Evolutionary conservation across 2,329 filamentous ascomycete species (phyloP), one percentile per base, ranked within the genome.

Genomic region (Sclerotinia borealis): DNA sequence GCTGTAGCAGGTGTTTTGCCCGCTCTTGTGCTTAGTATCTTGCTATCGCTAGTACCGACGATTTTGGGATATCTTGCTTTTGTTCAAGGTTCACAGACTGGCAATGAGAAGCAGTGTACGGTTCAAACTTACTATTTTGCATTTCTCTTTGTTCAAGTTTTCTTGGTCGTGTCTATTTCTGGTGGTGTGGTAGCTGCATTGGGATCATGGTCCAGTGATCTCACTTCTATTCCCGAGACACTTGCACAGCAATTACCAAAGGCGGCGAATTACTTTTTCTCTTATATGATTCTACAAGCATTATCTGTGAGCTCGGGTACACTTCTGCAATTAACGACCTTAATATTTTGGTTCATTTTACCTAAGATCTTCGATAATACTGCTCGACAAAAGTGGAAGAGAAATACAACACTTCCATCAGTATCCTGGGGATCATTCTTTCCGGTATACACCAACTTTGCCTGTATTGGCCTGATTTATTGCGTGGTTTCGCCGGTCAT

Each of bases 181-280:
- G 88, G 88, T 13, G 90, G 90, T 74, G 84, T 92, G 58, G 85
- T 87, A 2, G 83, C 85, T 0, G 80, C 86, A 58, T 79, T 89
- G 4, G 76, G 84, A 41, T 77, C 83, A 31, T 68, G 82, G 9
- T 72, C 77, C 11, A 45, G 74, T 27, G 65, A 82, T 4, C 86
- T 91, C 9, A 77, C 79, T n/a, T 82, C 81, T 43, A 84, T 96
- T 63, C 85, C 95, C 0, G 76, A 85, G 22, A 81, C 90, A 0
- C 79, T 99, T 34, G 93, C 93, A 0, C 75, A 80, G 13, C 95
- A 93, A 65, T 79, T 99, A 6, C 95, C 95, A 2, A 90, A 86
- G 69, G 89, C 93, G 0, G 90, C 92, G 70, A 96, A 97, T 74
- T 99, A 98, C 76, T 99, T 98, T 80, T 98, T 97, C 81, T 93